A percentile compares a stretch with the other conserved stretches of the same genome.
phyloP scores from a whole-genome alignment of 1,284 basidiomycete species.

The Crucibulum parvulum region DNA sequence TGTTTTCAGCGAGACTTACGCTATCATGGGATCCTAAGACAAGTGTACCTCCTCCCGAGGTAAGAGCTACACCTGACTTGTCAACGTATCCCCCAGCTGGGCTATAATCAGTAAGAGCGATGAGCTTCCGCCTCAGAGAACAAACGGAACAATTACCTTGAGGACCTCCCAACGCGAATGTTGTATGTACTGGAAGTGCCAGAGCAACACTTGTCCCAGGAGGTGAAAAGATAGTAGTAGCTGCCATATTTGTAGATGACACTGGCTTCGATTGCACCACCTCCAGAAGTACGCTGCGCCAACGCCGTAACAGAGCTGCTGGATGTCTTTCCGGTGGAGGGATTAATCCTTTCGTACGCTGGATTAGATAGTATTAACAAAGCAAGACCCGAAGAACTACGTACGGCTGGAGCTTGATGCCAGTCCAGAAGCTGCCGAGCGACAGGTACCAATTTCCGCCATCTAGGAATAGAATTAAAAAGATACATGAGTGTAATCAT shows the following conservation, averaged over 20 bases:
- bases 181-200: constrained; percentile 64
- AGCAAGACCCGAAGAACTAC: constrained; percentile 11
- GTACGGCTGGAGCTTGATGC: constrained; percentile 48
- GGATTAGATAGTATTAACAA: not conserved
- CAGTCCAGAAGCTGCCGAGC: constrained; percentile 61
- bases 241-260: constrained; percentile 50
- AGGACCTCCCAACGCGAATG: constrained; percentile 60
- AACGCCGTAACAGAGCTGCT: constrained; percentile 46
- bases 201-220: constrained; percentile 64
- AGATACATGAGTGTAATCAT: not conserved
- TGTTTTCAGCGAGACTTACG: constrained; percentile 26
- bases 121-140: not conserved
- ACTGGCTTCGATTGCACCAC: constrained; percentile 55
- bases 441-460: constrained; percentile 51
- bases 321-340: constrained; percentile 51
- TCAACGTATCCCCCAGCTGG: constrained; percentile 56
- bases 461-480: constrained; percentile 22
- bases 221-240: constrained; percentile 64
- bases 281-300: constrained; percentile 47
- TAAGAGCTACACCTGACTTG: constrained; percentile 49
- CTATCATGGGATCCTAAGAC: constrained; percentile 54
- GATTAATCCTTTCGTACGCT: constrained; percentile 27
- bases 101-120: constrained; percentile 17
- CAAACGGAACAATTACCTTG: constrained; percentile 36
- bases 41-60: constrained; percentile 58